Evolutionary conservation across 2,329 filamentous ascomycete species (phyloP), one percentile per base, ranked within the genome.

Genomic region (Talaromyces marneffei): DNA sequence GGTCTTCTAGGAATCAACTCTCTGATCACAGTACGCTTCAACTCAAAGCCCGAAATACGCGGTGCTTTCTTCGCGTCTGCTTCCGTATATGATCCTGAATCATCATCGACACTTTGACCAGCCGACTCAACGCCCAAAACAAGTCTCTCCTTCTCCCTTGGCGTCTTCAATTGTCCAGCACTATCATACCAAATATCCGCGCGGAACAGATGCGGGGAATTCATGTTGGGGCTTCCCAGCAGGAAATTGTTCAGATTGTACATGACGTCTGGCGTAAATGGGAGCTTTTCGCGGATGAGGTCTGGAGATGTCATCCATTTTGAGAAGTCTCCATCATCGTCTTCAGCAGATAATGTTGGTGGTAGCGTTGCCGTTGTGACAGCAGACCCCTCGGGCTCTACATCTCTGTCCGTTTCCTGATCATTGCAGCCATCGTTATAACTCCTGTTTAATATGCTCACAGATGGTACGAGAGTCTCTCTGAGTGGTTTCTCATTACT

Each of bases 1-100:
- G 87, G 85, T 73, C 96, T 96, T 56, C 93, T 82, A 2, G 93
- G 93, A 52, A 97, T 87, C 68, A 97, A 78, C 63, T 82, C 87
- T 62, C 92, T 83, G 7, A 96, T 83, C 20, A 96, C 80, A 1
- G 85, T 85, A 65, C 87, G 86, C 25, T 82, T 79, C 33, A 86
- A 77, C 5, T 65, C 57, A 52, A 76, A 77, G 5, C 68, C 71
- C 5, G 67, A 20, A 29, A 76, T 63, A 16, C 62, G 62, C 23
- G 66, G 64, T 5, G 66, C 59, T 12, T 68, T 61, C n/a, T 63
- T 57, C 14, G 64, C 65, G 7, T 50, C 18, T 4, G 57, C 61
- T 6, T 59, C 62, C 18, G 20, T 23, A 42, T 9, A 50, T 35
- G 52, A 10, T 39, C 10, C 35, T 35, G 31, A 20, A 18, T 37